Evolutionary conservation across 148 eudicot genomes (phyloP), one percentile per base, ranked within the genome.

Genomic region (Silene conica): DNA sequence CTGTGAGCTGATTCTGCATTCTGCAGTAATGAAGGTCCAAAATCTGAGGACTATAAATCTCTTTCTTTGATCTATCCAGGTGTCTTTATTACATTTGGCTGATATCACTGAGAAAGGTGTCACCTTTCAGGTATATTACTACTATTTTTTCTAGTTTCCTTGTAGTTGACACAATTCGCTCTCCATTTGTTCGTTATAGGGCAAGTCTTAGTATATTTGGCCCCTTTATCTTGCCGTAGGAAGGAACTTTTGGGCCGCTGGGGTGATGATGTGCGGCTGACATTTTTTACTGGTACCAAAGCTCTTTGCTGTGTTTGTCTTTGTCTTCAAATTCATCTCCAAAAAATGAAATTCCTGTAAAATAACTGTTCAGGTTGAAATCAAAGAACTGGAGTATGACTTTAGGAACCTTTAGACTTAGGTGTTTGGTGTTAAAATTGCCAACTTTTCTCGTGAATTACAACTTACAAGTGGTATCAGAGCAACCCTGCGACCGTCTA

Each of bases 101-200:
- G 96, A 93, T 71, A 93, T 93, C 60, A 90, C 98, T 3, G 98
- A 93, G 64, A 63, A 85, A 67, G 98, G 98, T 22, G 98, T 93
- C 71, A 93, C 98, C 6, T 93, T 93, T 70, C 92, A 93, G 96
- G 98, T 93, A 83, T 31, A 69, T 61, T 6, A 73, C 23, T 76
- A 19, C 2, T 58, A 59, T 1, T 18, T 65, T 6, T 34, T 5
- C 22, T 63, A 25, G 18, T 59, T 23, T 59, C 15, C 13, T 59
- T 59, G 16, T 50, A 50, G 55, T 12, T 4, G 16, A 12, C 16
- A 0, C 16, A 13, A 11, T 50, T 50, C 55, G 14, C 14, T 50
- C 28, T 26, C 2, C 2, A 26, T 26, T 1, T 26, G 28, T 26
- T 26, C 28, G 28, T 26, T 26, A 26, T 26, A 26, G 28, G 28